Evolutionary conservation across 805 yeast species (phyloP), one percentile per base, ranked within the genome.

Genomic region (Huiozyma naganishii): DNA sequence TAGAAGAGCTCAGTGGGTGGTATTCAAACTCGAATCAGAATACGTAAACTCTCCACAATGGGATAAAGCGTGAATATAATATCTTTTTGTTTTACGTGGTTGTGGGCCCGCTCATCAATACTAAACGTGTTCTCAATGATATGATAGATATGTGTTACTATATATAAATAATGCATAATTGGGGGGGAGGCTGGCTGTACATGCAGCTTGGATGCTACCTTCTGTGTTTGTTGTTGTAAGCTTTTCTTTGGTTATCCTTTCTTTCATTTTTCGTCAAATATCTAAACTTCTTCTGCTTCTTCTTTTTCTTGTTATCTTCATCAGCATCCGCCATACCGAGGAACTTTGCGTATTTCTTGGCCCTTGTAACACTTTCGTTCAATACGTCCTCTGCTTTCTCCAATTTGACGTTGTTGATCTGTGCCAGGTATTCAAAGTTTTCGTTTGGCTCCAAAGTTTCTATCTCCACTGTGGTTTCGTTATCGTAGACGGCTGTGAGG

Each of bases 1-100:
- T 7, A 72, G 98, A 64, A 73, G 98, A 57, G 85, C 89, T 78
- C 64, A 87, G 41, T 92, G 99, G 99, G 76, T 88, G 36, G 73
- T 85, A 48, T 68, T 90, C 57, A 81, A 92, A 55, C 65, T 89
- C 12, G 97, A 92, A 52, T 76, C 83, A 29, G 97, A 90, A 57
- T 79, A 71, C 17, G 37, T 34, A 17, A 17, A 17, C 23, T 17
- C 23, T 17, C 23, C 23, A 17, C 23, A 17, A 17, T 17, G 23
- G 23, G 23, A 17, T 17, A 17, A 17, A 17, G 23, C 23, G 23
- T 17, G 4, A 17, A 17, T 17, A 17, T 17, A 17, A 4, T 17
- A 17, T 17, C 23, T 4, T 17, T 17, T 17, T 17, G 23, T 17
- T 17, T 17, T 17, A 17, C 23, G 23, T 17, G 23, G 23, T 17